Conservation (phyloP, 352 stramenopile genomes). For the Phytophthora multivora region DNA sequence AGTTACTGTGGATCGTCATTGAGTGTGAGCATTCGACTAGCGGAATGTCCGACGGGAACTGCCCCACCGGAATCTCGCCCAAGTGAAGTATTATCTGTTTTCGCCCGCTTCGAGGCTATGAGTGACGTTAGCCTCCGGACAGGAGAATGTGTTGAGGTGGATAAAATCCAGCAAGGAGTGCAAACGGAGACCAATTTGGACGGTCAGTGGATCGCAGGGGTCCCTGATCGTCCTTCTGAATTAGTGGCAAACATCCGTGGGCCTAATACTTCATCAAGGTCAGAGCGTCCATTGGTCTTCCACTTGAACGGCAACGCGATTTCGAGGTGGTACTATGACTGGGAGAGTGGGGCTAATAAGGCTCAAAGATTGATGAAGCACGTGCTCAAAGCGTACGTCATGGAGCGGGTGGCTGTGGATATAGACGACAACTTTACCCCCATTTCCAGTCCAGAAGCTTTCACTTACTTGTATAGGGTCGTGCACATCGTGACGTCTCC, state of each 20-base stretch:
- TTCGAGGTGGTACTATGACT: slow-evolving; percentile 75
- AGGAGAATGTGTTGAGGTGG: slow-evolving; percentile 53
- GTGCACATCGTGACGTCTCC: slow-evolving; percentile 54
- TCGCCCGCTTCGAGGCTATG: slow-evolving; percentile 46
- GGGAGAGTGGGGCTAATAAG: slow-evolving; percentile 74
- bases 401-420: slow-evolving; percentile 48
- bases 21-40: slow-evolving; percentile 46
- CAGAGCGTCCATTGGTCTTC: slow-evolving; percentile 42
- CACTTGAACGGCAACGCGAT: slow-evolving; percentile 58
- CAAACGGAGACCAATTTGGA: slow-evolving; percentile 68
- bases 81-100: slow-evolving; percentile 28
- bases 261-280: slow-evolving; percentile 5
- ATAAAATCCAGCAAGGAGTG: slow-evolving; percentile 30
- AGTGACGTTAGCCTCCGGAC: slow-evolving; percentile 41
- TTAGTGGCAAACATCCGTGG: slow-evolving; percentile 26
- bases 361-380: slow-evolving; percentile 74
- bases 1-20: slow-evolving; percentile 75
- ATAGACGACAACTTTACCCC: slow-evolving; percentile 39
- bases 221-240: slow-evolving; percentile 47
- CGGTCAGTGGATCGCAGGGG: slow-evolving; percentile 58
- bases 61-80: slow-evolving; percentile 12
- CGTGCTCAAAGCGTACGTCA: slow-evolving; percentile 62
- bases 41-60: slow-evolving; percentile 3
- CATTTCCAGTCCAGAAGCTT: slow-evolving; percentile 14
- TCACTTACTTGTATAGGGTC: slow-evolving; percentile 49